Evolutionary conservation across 2,329 filamentous ascomycete species (phyloP).

Genomic region (Zymoseptoria ardabiliae): DNA sequence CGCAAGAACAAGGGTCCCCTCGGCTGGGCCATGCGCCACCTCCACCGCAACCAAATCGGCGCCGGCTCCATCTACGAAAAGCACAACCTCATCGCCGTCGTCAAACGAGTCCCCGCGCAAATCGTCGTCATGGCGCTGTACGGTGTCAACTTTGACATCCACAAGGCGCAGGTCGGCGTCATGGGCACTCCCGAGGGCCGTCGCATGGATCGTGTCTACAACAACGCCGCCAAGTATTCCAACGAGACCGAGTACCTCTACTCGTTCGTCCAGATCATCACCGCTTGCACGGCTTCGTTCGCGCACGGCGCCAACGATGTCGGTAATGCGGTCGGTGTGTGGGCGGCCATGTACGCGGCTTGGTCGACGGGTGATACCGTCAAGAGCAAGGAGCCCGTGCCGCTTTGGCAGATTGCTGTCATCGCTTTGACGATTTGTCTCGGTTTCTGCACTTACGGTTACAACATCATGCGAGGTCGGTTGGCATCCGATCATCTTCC

Average conservation of each 20-base stretch:
- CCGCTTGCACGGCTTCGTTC: slow-evolving; percentile 65
- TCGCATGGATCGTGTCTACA: slow-evolving; percentile 57
- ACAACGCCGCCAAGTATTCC: slow-evolving; percentile 52
- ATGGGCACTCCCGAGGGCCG: slow-evolving; percentile 63
- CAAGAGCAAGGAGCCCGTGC: slow-evolving; percentile 57
- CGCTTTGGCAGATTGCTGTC: slow-evolving; percentile 70
- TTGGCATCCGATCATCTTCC: too few relatives aligned
- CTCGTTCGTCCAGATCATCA: slow-evolving; percentile 59
- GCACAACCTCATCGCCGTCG: slow-evolving; percentile 57
- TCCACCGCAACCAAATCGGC: slow-evolving; percentile 67
- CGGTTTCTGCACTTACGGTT: slow-evolving; percentile 56
- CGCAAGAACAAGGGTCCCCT: slow-evolving; percentile 57
- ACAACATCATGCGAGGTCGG: slow-evolving; percentile 52
- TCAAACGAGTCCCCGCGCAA: slow-evolving; percentile 62
- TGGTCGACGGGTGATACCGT: slow-evolving; percentile 46
- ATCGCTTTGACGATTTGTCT: slow-evolving; percentile 49
- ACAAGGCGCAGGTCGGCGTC: slow-evolving; percentile 65
- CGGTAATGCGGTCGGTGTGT: slow-evolving; percentile 56
- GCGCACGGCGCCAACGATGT: slow-evolving; percentile 64
- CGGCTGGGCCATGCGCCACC: slow-evolving; percentile 75
- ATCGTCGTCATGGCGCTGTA: slow-evolving; percentile 59
- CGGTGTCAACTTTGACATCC: slow-evolving; percentile 75
- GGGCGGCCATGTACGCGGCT: slow-evolving; percentile 55
- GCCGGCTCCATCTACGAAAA: slow-evolving; percentile 66
- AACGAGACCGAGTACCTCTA: slow-evolving; percentile 58